Evolutionary conservation across 495 filamentous ascomycete species (phyloP).

Genomic region (Poronia punctata): DNA sequence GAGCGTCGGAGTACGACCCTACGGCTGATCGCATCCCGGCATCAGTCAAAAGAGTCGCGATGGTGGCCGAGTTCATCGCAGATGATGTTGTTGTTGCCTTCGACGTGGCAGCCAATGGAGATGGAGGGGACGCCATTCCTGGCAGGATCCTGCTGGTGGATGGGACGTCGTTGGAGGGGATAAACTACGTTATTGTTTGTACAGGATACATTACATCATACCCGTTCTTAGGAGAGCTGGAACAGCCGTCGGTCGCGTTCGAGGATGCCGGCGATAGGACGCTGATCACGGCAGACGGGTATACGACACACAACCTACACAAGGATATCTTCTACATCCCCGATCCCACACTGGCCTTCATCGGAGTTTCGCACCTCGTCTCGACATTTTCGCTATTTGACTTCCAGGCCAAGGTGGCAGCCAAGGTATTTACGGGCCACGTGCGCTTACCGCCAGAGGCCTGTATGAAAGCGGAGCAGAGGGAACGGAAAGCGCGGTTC

Average conservation of each 20-base stretch:
- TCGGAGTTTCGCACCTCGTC: conserved; percentile 54
- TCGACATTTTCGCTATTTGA: conserved; percentile 61
- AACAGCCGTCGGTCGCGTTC: conserved; percentile 25
- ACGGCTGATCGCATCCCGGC: conserved; percentile 41
- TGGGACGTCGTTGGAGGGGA: conserved; percentile 36
- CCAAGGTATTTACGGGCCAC: conserved; percentile 48
- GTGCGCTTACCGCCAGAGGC: conserved; percentile 40
- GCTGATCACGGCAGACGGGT: conserved; percentile 54
- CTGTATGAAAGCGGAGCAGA: conserved; percentile 49
- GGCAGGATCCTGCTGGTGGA: conserved; percentile 26
- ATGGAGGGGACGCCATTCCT: conserved; percentile 11
- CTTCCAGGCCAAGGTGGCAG: conserved; percentile 54
- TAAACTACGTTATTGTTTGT: conserved; percentile 53
- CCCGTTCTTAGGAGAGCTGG: conserved; percentile 48
- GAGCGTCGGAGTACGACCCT: conserved; percentile 52
- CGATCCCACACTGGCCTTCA: conserved; percentile 54
- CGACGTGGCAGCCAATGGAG: conserved; percentile 1
- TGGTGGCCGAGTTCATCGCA: conserved; percentile 32
- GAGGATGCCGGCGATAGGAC: conserved; percentile 39
- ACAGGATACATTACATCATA: conserved; percentile 59
- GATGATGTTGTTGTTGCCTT: conserved; percentile 15
- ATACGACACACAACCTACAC: conserved; percentile 60
- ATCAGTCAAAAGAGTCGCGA: conserved; percentile 43
- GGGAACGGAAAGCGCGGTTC: conserved; percentile 22
- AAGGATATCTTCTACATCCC: conserved; percentile 62